Conservation (phyloP, 1,284 basidiomycete species). For the Coniophora puteana region DNA sequence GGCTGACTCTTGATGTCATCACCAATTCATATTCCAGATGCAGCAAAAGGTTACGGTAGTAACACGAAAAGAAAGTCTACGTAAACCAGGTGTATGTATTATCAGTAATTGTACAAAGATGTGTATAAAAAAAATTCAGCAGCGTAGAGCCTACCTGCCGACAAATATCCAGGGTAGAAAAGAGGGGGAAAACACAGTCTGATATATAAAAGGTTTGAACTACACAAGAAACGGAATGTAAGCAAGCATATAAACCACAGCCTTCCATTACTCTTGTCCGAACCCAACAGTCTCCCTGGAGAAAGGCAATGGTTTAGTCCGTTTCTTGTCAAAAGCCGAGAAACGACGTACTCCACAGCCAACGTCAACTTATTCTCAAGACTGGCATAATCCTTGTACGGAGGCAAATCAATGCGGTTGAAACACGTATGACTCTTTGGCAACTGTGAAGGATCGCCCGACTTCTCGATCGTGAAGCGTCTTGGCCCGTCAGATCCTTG, state of each 20-base stretch:
- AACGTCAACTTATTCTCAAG: conserved; percentile 82
- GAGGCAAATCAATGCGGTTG: conserved; percentile 83
- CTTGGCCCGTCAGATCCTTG: conserved; percentile 92
- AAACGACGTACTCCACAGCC: conserved; percentile 69
- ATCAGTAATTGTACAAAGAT: too few species aligned
- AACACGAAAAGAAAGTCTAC: too few species aligned
- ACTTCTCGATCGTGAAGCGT: conserved; percentile 89
- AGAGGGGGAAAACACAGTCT: too few species aligned
- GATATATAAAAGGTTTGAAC: too few species aligned
- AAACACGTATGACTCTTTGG: conserved; percentile 88
- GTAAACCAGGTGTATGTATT: too few species aligned
- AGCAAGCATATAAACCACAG: conserved; percentile 6
- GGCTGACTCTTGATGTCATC: conserved; percentile 29
- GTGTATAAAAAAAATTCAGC: too few species aligned
- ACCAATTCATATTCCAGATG: not conserved
- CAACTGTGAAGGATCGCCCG: conserved; percentile 80
- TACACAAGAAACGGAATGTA: conserved; percentile 8
- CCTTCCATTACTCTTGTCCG: conserved; percentile 59
- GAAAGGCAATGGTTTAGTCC: conserved; percentile 11
- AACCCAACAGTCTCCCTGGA: conserved; percentile 68
- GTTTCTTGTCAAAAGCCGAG: conserved; percentile 4
- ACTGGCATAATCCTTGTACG: conserved; percentile 81
- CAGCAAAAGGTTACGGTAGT: too few species aligned
- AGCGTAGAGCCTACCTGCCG: too few species aligned
- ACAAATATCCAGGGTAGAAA: too few species aligned